A percentile compares a stretch with the other conserved stretches of the same genome.
Evolutionary conservation across 495 filamentous ascomycete genomes (phyloP).

Genomic region (Gamarada debralockiae): DNA sequence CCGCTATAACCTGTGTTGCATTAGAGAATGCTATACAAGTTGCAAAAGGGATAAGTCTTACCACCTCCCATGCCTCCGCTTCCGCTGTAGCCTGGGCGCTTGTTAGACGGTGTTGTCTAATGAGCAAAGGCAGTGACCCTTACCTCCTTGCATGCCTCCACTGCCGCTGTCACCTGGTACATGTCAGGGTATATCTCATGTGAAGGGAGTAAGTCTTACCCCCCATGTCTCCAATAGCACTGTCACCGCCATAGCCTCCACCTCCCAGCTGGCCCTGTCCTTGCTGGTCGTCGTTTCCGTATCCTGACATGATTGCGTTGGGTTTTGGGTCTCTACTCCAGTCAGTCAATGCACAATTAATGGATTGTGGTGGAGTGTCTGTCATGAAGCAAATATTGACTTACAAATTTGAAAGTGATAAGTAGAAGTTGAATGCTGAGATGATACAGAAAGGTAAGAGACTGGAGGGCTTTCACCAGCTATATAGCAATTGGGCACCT

Average conservation of each 20-base stretch:
- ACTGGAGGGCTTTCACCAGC: too few species aligned
- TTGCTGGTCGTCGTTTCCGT: conserved; percentile 3
- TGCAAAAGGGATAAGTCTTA: not conserved
- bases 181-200: not conserved
- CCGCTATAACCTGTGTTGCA: not conserved
- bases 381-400: too few species aligned
- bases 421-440: too few species aligned
- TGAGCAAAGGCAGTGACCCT: too few species aligned
- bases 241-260: conserved; percentile 1
- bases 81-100: not conserved
- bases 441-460: too few species aligned
- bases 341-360: too few species aligned
- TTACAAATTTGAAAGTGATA: too few species aligned
- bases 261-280: not conserved
- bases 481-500: too few species aligned
- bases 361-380: too few species aligned
- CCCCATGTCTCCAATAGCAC: not conserved
- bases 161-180: not conserved
- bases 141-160: too few species aligned
- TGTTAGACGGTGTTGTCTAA: not conserved
- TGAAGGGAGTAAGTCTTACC: too few species aligned
- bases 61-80: not conserved
- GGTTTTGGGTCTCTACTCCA: too few species aligned
- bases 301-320: conserved; percentile 2
- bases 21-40: not conserved